These are phyloP conservation scores for Daucus carota DNA, from an alignment of 129 eudicot species.

Conservation along the genomic window DH1_v3.0 NC_030387.2:9898501-9899000, in stretches of 20 bases:
- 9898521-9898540: slow-evolving; percentile 84
- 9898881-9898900: slow-evolving; percentile 91
- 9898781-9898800: too few relatives aligned
- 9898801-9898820: too few relatives aligned
- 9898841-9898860: slow-evolving; percentile 67
- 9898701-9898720: slow-evolving; percentile 82
- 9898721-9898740: slow-evolving; percentile 54
- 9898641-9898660: slow-evolving; percentile 86
- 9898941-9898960: too few relatives aligned
- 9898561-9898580: not conserved
- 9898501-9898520: slow-evolving; percentile 80
- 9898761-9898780: too few relatives aligned
- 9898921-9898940: too few relatives aligned
- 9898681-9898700: slow-evolving; percentile 77
- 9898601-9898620: too few relatives aligned
- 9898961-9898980: too few relatives aligned
- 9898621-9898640: slow-evolving; percentile 27
- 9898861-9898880: slow-evolving; percentile 84
- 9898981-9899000: too few relatives aligned
- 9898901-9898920: slow-evolving; percentile 78
- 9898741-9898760: too few relatives aligned
- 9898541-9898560: slow-evolving; percentile 54
- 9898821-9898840: slow-evolving; percentile 31
- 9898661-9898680: slow-evolving; percentile 69
- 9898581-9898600: not conserved